Base-by-base conservation (phyloP, 1,284 basidiomycete genomes). In the Cronartium quercuum region DNA sequence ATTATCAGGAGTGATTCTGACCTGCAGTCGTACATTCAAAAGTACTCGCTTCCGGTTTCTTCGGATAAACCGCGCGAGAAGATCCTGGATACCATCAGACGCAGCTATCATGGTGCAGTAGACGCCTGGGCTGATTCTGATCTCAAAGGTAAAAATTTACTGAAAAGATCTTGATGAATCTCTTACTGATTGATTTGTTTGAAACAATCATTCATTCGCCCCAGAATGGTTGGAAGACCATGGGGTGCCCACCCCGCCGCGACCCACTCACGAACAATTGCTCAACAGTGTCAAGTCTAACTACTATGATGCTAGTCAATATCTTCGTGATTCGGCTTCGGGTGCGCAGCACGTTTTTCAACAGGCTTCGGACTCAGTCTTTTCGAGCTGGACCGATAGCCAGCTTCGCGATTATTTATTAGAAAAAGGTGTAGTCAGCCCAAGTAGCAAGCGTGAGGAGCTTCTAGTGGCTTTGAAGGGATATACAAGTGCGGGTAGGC, bases 391-490 rank as follows among this genome's bases (percentile, higher is more conserved):
- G 92, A 87, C 90, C 79, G 92, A 95, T 80, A 89, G 87, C 37
- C 86, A 86, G 63, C 84, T 95, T 37, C 87, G 92, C 78, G 84
- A 90, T 77, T 94, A 90, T 83, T 85, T 96, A n/a, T 86, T 95
- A 75, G 87, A 91, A 80, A 88, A 93, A 77, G 92, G 92, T 61
- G 85, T 94, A 76, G 87, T 95, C 61, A 87, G 88, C 18, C 93
- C 93, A 13, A 85, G 86, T 34, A 89, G 90, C 3, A 88, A 88
- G 2, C 85, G 86, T 71, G 93, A 95, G 80, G 87, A 92, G 80
- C 87, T 96, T 89, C 18, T 83, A 90, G 18, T 85, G 91, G 70
- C 63, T 7, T 64, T 64, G 7, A 66, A 61, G 41, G 42, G 55
- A 44, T 74, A 66, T 47, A 44, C 60, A 34, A 66, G 9, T 24